These are phyloP conservation scores for Petunia secreta DNA, from an alignment of 257 asterid species.

Conservation along the genomic window DNA sequence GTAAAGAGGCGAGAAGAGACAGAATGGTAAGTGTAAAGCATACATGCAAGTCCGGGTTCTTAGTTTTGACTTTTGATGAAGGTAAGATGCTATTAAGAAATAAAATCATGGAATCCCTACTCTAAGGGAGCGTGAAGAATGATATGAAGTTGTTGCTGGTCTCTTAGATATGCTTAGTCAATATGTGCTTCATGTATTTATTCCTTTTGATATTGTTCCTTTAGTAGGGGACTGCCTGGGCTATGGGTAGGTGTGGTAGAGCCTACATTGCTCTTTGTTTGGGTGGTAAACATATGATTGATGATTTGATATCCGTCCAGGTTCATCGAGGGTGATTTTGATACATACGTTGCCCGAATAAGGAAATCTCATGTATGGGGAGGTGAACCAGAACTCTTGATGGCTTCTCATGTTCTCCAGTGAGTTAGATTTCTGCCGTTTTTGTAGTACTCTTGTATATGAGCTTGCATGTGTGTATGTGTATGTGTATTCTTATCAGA, in stretches of 20 bases:
- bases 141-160: background rate
- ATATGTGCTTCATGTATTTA: background rate
- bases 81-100: background rate
- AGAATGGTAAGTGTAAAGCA: constrained; percentile 64
- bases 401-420: constrained; percentile 97
- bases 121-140: background rate
- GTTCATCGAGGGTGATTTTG: constrained; percentile 97
- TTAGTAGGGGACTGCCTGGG: background rate
- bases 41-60: background rate
- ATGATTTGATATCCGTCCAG: constrained; percentile 38
- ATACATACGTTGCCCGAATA: constrained; percentile 65
- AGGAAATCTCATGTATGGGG: constrained; percentile 96
- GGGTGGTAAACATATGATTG: background rate
- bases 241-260: background rate
- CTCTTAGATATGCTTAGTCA: background rate
- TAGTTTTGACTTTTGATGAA: constrained; percentile 8
- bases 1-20: constrained; percentile 85
- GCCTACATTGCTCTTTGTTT: background rate
- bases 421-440: constrained; percentile 41
- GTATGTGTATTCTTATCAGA: background rate
- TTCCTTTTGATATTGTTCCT: background rate
- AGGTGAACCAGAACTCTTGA: constrained; percentile 94
- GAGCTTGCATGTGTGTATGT: background rate
- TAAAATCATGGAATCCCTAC: background rate
- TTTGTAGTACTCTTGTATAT: background rate